These are phyloP conservation scores for Papiliotrema fonsecae DNA, from an alignment of 1,284 basidiomycete species.

Conservation along the genomic window DNA sequence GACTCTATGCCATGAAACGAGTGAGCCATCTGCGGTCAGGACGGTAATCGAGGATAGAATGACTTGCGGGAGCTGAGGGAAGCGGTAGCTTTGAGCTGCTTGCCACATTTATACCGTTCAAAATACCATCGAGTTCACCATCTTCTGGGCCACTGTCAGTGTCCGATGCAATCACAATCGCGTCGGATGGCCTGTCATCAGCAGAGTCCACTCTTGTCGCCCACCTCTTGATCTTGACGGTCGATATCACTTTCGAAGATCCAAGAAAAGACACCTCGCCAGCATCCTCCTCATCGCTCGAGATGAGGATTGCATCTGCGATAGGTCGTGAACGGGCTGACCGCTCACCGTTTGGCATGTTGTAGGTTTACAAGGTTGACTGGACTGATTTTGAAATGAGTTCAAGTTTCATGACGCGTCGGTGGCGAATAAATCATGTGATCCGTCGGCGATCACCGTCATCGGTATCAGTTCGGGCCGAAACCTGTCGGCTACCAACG, in stretches of 20 bases:
- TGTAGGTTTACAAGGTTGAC: too few species aligned
- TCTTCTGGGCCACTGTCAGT: slow-evolving; percentile 4
- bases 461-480: too few species aligned
- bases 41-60: background rate
- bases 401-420: too few species aligned
- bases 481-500: too few species aligned
- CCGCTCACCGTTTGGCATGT: too few species aligned
- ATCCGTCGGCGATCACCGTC: too few species aligned
- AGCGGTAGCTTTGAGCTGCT: background rate
- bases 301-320: background rate
- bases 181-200: background rate
- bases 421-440: too few species aligned
- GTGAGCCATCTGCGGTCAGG: background rate
- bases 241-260: background rate
- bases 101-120: background rate
- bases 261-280: background rate
- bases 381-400: too few species aligned
- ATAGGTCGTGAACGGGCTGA: too few species aligned
- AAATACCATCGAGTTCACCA: background rate
- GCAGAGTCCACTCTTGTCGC: background rate
- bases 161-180: slow-evolving; percentile 9
- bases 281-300: background rate
- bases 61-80: slow-evolving; percentile 2
- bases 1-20: background rate
- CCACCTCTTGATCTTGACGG: background rate